phyloP scores from a whole-genome alignment of 352 stramenopile species.

The Phytophthora citrophthora region DNA sequence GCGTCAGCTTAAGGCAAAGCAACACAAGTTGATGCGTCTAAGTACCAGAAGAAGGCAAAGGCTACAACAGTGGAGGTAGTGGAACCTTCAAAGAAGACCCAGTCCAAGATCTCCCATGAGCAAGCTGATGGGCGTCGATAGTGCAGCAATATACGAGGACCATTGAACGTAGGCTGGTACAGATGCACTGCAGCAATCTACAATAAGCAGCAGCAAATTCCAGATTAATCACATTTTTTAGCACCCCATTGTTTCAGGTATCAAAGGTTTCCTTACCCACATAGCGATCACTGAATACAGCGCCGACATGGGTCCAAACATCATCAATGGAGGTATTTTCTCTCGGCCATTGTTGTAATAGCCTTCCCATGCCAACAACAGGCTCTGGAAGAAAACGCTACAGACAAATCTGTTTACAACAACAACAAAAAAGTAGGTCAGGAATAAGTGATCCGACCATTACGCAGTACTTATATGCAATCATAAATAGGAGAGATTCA shows the following conservation, averaged over 20 bases:
- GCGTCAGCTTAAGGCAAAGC: not conserved
- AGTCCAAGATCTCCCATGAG: constrained; percentile 74
- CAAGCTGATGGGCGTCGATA: constrained; percentile 53
- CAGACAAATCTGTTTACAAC: constrained; percentile 47
- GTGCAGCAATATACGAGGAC: constrained; percentile 62
- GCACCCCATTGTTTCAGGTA: not conserved
- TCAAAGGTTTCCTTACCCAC: constrained; percentile 42
- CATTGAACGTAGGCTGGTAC: constrained; percentile 63
- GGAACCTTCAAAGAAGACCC: constrained; percentile 70
- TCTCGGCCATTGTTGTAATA: constrained; percentile 50
- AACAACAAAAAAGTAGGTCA: not conserved
- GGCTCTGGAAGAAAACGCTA: constrained; percentile 57
- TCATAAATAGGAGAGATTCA: not conserved
- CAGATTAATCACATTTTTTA: not conserved
- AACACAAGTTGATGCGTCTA: not conserved
- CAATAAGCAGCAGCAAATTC: not conserved
- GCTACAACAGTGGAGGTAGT: constrained; percentile 48
- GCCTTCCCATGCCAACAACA: constrained; percentile 56
- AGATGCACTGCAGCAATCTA: constrained; percentile 60
- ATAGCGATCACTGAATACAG: constrained; percentile 62
- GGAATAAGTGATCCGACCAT: not conserved
- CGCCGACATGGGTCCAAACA: constrained; percentile 48
- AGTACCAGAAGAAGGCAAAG: constrained; percentile 64
- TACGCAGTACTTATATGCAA: not conserved
- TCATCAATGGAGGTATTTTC: constrained; percentile 58